Base-by-base conservation (phyloP, 2,329 filamentous ascomycete species). In the Venturia asperata region DNA sequence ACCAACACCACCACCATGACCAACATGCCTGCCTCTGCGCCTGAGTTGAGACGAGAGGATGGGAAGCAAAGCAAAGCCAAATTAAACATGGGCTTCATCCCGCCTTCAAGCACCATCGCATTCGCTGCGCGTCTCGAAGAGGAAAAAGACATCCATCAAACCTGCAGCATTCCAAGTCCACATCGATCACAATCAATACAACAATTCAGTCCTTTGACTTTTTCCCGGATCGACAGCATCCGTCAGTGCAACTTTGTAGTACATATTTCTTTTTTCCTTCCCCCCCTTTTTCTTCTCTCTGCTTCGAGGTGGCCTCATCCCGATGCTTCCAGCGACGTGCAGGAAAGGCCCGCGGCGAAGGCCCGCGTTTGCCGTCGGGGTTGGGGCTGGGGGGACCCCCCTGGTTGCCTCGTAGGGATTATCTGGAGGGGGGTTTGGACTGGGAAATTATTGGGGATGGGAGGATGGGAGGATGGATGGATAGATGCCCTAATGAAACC, bases 321-420 rank as follows among this genome's bases (percentile, higher is more conserved):
- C 24, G 49, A 56, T 56, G 49, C 4, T 56, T 56, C 34, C n/a
- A 37, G 49, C 49, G 49, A 56, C n/a, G 49, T 56, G 49, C 49
- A 56, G 24, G 49, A 30, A 56, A 17, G 49, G 49, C 3, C 45
- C 30, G 49, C 27, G 49, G 49, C 49, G 49, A 34, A 11, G 4
- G 24, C 39, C 39, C 49, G 49, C 30, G 24, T 34, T 34, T 49
- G 45, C 45, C 45, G 45, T 24, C 24, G 45, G n/a, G 9, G 21
- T 11, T 41, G 39, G 39, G 9, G 39, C 39, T 11, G 39, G 39
- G 9, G 39, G 39, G 39, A 41, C 30, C 30, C 17, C 42, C 42
- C n/a, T 45, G 42, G 17, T 17, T 15, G 42, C 42, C 42, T n/a
- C 7, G 42, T 45, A 19, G n/a, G 42, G 42, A 45, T 45, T 17